These are phyloP conservation scores for Monosiga brevicollis DNA, from an alignment of 78 protist species.

Conservation along the genomic window DNA sequence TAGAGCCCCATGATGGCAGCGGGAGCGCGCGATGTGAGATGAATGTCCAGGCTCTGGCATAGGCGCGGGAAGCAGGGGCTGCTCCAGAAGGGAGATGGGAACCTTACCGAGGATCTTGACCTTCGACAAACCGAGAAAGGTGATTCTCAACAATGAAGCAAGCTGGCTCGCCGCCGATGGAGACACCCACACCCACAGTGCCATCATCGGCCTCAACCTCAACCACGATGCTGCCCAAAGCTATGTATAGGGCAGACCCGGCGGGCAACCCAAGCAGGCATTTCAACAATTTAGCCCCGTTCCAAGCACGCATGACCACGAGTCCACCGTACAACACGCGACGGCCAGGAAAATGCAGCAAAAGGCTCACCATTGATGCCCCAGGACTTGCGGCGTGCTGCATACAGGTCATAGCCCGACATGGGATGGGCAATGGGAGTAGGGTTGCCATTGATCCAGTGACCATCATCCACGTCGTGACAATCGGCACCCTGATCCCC, in stretches of 20 bases:
- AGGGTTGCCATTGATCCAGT: background rate
- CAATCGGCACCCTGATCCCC: background rate
- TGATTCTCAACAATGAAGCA: conserved; percentile 50
- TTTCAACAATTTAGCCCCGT: too few relatives aligned
- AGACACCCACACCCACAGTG: conserved; percentile 32
- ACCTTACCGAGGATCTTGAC: conserved; percentile 49
- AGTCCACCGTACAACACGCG: too few relatives aligned
- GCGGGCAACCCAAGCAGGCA: too few relatives aligned
- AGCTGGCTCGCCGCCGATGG: conserved; percentile 54
- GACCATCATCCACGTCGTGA: background rate
- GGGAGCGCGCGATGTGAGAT: too few relatives aligned
- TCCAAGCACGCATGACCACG: too few relatives aligned
- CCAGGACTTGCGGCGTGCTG: conserved; percentile 19
- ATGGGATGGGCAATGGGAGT: conserved; percentile 32
- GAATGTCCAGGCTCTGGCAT: too few relatives aligned
- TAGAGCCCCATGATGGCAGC: too few relatives aligned
- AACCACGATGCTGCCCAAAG: conserved; percentile 31
- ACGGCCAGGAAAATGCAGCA: too few relatives aligned
- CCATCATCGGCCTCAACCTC: conserved; percentile 32
- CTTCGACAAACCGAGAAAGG: conserved; percentile 42
- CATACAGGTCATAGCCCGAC: conserved; percentile 6
- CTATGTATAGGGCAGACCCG: too few relatives aligned
- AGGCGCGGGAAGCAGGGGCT: too few relatives aligned
- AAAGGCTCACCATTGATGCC: conserved; percentile 30
- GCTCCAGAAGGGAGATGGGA: too few relatives aligned